Evolutionary conservation across 2,329 filamentous ascomycete genomes (phyloP), one percentile per base, ranked within the genome.

Genomic region (Stemphylium beticola): DNA sequence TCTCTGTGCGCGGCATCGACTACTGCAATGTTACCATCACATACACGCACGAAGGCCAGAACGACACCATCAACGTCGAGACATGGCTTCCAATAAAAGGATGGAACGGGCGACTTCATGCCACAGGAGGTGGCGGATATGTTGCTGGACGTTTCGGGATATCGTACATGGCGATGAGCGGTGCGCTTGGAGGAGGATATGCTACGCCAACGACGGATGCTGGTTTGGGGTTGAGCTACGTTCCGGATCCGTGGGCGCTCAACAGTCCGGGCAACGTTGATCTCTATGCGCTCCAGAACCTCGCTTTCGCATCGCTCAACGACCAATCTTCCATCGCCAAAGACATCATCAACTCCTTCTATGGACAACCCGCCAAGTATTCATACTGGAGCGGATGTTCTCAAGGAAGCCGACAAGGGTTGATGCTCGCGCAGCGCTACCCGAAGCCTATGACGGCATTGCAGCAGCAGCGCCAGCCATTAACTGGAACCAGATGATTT

Each of bases 1-100:
- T 33, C 12, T 17, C 26, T 9, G 42, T 33, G 2, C 29, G 14
- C 5, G 33, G 20, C 44, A 3, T 49, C 8, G 17, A 49, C 36
- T 41, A n/a, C 15, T 77, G 76, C 67, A 73, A 76, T 22, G 50
- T 77, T 41, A 76, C 68, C 4, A 55, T 77, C 36, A 74, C 68
- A 5, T 56, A 75, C 51, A 76, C 74, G 4, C 76, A 78, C 49
- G 67, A 69, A 4, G 74, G 72, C 1, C 59, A 64, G 34, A 57
- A 71, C 47, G 76, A 78, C 43, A 64, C n/a, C 1, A 64, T 78
- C 46, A 62, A 72, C 22, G 63, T 71, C 4, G 59, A 43, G 22
- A 45, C 44, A 5, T 33, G 20, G 15, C 65, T 78, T 7, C 75
- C 76, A 0, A 55, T 72, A 1, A 44, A 56, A 1, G 29, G 50